Percentiles rank a stretch among this genome's conserved stretches.
Evolutionary conservation across 2,329 filamentous ascomycete species (phyloP).

Genomic region (Emericellopsis atlantica): DNA sequence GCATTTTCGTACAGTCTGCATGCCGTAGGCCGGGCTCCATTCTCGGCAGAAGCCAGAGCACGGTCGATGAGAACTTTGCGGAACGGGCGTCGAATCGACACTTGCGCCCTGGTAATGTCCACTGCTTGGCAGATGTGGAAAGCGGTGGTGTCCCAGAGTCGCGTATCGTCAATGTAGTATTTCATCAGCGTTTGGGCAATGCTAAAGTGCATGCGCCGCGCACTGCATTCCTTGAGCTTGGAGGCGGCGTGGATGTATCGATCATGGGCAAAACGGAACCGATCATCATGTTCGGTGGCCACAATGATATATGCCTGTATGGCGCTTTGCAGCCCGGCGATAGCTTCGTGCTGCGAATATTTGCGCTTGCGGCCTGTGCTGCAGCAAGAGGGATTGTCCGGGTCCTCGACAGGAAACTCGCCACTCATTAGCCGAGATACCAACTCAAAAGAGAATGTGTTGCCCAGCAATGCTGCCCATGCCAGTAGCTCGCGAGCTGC

Average conservation of each 20-base stretch:
- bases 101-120: constrained; percentile 57
- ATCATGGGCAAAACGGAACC: constrained; percentile 81
- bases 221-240: constrained; percentile 55
- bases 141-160: constrained; percentile 59
- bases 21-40: constrained; percentile 70
- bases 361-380: constrained; percentile 5
- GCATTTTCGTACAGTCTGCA: constrained; percentile 72
- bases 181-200: constrained; percentile 73
- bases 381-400: constrained; percentile 23
- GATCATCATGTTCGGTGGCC: constrained; percentile 71
- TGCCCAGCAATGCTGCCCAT: constrained; percentile 77
- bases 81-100: constrained; percentile 50
- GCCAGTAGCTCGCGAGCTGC: constrained; percentile 68
- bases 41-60: constrained; percentile 66
- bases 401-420: constrained; percentile 51
- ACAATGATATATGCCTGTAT: constrained; percentile 72
- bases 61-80: constrained; percentile 68
- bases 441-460: constrained; percentile 71
- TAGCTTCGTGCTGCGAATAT: constrained; percentile 53
- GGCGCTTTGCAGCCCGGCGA: constrained; percentile 70
- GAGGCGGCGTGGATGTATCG: constrained; percentile 68
- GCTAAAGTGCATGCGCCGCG: constrained; percentile 78
- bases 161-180: constrained; percentile 48
- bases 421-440: constrained; percentile 66
- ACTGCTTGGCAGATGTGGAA: constrained; percentile 71